Evolutionary conservation across 2,329 filamentous ascomycete genomes (phyloP).

Genomic region (Scedosporium aurantiacum): DNA sequence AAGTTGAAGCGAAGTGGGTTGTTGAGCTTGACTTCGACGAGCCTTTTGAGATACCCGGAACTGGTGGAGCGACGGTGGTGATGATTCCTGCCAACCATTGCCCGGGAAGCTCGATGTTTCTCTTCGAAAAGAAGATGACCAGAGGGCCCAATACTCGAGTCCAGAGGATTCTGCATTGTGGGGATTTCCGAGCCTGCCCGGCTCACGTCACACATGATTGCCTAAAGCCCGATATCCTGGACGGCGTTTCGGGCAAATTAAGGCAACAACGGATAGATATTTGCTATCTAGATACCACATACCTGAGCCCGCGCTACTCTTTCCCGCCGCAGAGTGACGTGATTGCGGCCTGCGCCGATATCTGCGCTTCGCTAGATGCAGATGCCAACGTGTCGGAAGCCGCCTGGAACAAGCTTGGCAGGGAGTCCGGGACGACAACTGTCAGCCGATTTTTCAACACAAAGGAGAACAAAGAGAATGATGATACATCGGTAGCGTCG

Average conservation of each 20-base stretch:
- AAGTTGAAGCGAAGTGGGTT: constrained; percentile 77
- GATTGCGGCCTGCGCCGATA: constrained; percentile 73
- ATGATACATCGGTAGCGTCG: constrained; percentile 15
- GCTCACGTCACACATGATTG: constrained; percentile 75
- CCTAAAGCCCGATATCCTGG: constrained; percentile 62
- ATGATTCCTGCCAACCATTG: constrained; percentile 98
- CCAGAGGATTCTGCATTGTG: constrained; percentile 85
- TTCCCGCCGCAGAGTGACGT: constrained; percentile 87
- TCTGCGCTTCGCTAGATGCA: constrained; percentile 69
- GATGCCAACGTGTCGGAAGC: constrained; percentile 41
- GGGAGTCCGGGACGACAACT: constrained; percentile 21
- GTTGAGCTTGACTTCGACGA: constrained; percentile 77
- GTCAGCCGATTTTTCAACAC: constrained; percentile 44
- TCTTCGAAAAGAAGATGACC: constrained; percentile 71
- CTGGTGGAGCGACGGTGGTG: constrained; percentile 72
- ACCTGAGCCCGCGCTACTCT: constrained; percentile 88
- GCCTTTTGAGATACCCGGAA: constrained; percentile 66
- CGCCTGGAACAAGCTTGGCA: constrained; percentile 28
- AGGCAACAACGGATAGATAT: constrained; percentile 83
- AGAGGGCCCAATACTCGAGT: constrained; percentile 47
- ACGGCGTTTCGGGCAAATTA: constrained; percentile 57
- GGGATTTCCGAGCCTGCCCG: constrained; percentile 86
- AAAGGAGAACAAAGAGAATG: constrained; percentile 14
- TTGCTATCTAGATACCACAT: constrained; percentile 95
- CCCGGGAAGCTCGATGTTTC: constrained; percentile 83